These are phyloP conservation scores for Boechera stricta DNA, from an alignment of 345 rosid species.

Conservation along the genomic window DNA sequence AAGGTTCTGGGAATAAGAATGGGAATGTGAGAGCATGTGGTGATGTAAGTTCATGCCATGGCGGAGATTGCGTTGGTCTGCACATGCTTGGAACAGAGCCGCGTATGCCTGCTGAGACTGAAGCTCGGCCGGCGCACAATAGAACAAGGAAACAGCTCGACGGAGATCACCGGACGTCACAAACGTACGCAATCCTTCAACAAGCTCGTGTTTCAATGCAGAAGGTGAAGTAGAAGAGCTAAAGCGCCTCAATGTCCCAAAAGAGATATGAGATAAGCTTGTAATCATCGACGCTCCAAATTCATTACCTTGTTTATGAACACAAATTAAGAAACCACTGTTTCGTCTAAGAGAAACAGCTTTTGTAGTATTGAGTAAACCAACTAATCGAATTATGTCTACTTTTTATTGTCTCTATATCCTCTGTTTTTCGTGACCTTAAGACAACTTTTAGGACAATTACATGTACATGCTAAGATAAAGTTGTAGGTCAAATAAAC, in stretches of 20 bases:
- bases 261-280: conserved; percentile 33
- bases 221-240: conserved; percentile 37
- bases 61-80: conserved; percentile 57
- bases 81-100: conserved; percentile 70
- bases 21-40: conserved; percentile 51
- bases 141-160: conserved; percentile 60
- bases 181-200: conserved; percentile 35
- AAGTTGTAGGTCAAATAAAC: not conserved
- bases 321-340: not conserved
- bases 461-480: not conserved
- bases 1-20: conserved; percentile 35
- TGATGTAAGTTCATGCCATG: conserved; percentile 63
- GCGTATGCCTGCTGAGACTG: conserved; percentile 57
- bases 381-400: not conserved
- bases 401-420: not conserved
- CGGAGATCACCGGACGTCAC: conserved; percentile 45
- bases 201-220: conserved; percentile 27
- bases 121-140: conserved; percentile 44
- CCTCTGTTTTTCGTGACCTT: not conserved
- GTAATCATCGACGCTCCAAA: conserved; percentile 28
- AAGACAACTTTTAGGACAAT: not conserved
- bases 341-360: not conserved
- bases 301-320: conserved; percentile 9
- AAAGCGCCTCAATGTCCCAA: conserved; percentile 37
- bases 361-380: not conserved